A percentile compares a stretch with the other conserved stretches of the same genome.
phyloP scores from a whole-genome alignment of 78 protist genomes.

The Polysphondylium violaceum region DNA sequence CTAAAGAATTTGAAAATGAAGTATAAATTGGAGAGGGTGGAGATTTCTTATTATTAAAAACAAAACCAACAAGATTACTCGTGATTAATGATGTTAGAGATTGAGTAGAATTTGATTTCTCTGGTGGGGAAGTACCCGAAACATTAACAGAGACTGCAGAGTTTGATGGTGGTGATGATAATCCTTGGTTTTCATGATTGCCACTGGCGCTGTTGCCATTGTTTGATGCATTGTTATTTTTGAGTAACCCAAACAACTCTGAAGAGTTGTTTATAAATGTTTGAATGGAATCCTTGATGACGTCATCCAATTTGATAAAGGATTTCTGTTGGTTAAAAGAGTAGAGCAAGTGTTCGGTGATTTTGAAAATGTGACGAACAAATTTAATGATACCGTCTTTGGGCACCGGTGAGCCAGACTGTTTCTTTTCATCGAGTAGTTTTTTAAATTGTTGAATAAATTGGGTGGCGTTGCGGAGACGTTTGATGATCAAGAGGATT shows the following conservation, averaged over 20 bases:
- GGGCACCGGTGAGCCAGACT: background rate
- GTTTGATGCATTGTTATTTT: background rate
- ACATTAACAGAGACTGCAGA: too few relatives aligned
- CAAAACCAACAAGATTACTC: too few relatives aligned
- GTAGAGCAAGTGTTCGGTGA: background rate
- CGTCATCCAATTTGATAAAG: background rate
- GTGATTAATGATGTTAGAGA: background rate
- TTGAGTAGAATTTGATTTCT: background rate
- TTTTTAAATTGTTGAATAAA: conserved; percentile 13
- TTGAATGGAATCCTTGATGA: background rate
- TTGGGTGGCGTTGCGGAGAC: conserved; percentile 2
- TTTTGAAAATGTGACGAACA: conserved; percentile 31
- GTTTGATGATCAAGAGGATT: background rate
- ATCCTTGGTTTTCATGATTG: too few relatives aligned
- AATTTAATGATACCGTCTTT: conserved; percentile 19
- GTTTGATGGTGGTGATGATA: conserved; percentile 19
- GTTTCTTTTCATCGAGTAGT: background rate
- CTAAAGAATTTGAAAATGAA: background rate
- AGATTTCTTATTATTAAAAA: too few relatives aligned
- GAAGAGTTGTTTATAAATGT: background rate
- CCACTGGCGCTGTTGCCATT: background rate
- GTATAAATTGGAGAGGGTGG: background rate
- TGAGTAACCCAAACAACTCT: conserved; percentile 39
- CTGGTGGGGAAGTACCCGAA: background rate
- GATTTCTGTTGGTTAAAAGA: background rate